These are phyloP conservation scores for Caryocar brasiliense DNA, from an alignment of 441 rosid genomes.

Conservation along the genomic window DNA sequence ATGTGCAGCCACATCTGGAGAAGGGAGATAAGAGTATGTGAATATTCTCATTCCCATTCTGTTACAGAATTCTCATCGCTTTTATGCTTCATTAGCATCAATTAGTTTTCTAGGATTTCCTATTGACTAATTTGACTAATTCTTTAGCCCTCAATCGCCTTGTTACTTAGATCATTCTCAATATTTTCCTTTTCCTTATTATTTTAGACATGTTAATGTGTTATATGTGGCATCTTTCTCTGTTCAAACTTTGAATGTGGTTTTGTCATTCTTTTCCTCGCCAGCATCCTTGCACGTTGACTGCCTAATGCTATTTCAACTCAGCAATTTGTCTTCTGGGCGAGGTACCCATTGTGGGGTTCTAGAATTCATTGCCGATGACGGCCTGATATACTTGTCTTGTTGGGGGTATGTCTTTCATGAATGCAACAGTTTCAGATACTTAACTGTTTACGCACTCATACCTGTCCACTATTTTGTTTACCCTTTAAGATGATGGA, in stretches of 20 bases:
- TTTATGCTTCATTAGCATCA: too few species aligned
- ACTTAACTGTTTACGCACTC: too few species aligned
- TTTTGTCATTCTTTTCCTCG: too few species aligned
- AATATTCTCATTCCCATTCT: neutral
- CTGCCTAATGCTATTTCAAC: slow-evolving; percentile 96
- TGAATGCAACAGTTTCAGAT: too few species aligned
- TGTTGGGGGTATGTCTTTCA: too few species aligned
- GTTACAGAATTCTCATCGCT: too few species aligned
- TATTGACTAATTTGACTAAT: slow-evolving; percentile 34
- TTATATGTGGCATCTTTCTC: too few species aligned
- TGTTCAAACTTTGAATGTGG: too few species aligned
- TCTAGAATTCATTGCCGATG: slow-evolving; percentile 93
- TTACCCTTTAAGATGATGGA: slow-evolving; percentile 75
- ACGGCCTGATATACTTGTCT: slow-evolving; percentile 97
- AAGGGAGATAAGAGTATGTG: slow-evolving; percentile 64
- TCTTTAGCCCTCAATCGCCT: slow-evolving; percentile 64
- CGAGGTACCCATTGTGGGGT: slow-evolving; percentile 92
- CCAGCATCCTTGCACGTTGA: slow-evolving; percentile 93
- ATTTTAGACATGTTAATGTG: neutral
- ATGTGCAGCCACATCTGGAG: slow-evolving; percentile 64
- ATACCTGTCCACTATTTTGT: too few species aligned
- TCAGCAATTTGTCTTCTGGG: slow-evolving; percentile 60
- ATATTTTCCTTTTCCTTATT: neutral
- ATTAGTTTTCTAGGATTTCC: neutral
- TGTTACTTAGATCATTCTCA: slow-evolving; percentile 21